These are phyloP conservation scores for Eutrema japonicum DNA, from an alignment of 345 rosid genomes.

Conservation along the genomic window DNA sequence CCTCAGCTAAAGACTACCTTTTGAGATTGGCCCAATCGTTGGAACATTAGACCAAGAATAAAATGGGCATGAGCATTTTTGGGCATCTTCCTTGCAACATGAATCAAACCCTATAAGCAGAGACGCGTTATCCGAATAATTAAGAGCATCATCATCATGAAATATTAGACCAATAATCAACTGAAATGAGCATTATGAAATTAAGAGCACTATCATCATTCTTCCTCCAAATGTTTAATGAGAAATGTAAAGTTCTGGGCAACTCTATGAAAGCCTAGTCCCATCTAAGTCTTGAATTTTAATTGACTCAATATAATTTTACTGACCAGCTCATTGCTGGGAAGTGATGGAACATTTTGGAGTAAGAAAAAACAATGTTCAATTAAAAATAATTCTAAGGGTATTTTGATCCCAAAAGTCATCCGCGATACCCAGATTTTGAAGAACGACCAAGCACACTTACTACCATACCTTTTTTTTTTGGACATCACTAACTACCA, in stretches of 20 bases:
- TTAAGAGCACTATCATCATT: not conserved
- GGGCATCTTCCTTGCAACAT: conserved; percentile 95
- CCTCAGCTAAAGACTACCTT: conserved; percentile 62
- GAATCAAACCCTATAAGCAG: conserved; percentile 77
- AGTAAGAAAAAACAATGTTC: not conserved
- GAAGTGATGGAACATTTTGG: not conserved
- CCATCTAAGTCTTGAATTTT: not conserved
- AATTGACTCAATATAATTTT: not conserved
- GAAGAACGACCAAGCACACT: not conserved
- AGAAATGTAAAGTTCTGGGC: not conserved
- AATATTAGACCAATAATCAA: conserved; percentile 1
- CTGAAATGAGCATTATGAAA: not conserved
- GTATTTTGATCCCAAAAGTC: not conserved
- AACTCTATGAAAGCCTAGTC: not conserved
- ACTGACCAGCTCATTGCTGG: not conserved
- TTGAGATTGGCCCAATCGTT: conserved; percentile 84
- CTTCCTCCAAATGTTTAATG: not conserved
- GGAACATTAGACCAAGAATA: conserved; percentile 93
- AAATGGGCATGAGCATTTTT: conserved; percentile 98
- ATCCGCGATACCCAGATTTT: not conserved
- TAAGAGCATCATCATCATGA: conserved; percentile 10
- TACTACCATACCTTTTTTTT: not conserved
- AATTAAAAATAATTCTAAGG: not conserved
- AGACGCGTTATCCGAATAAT: not conserved
- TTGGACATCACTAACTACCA: not conserved